Percentiles rank a stretch among this genome's conserved stretches.
phyloP scores from a whole-genome alignment of 768 basidiomycete species.

The Kwoniella heveanensis region DNA sequence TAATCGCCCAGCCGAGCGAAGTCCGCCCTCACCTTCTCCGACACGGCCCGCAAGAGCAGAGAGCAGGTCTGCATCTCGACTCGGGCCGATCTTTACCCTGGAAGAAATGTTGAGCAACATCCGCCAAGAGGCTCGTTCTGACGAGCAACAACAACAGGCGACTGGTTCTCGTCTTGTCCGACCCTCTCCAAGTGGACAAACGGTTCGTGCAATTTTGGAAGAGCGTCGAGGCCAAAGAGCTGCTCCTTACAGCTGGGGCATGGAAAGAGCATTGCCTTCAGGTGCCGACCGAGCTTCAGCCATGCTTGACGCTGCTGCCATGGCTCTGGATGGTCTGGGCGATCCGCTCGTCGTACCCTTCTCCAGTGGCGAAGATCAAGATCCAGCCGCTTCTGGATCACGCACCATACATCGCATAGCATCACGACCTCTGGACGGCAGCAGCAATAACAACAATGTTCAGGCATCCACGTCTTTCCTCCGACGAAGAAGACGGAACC shows the following conservation, averaged over 20 bases:
- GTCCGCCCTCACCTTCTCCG: conserved; percentile 23
- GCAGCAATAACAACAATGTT: neutral
- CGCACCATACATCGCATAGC: neutral
- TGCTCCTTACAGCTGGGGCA: conserved; percentile 9
- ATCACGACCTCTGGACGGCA: conserved; percentile 13
- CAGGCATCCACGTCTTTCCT: conserved; percentile 11
- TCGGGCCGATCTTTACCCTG: conserved; percentile 20
- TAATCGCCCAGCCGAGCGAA: conserved; percentile 2
- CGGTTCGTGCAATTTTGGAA: neutral
- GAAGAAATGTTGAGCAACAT: conserved; percentile 14
- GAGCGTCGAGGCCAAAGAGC: conserved; percentile 7
- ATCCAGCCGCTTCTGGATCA: neutral
- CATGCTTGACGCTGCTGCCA: neutral
- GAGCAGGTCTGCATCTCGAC: neutral
- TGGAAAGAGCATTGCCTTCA: conserved; percentile 23
- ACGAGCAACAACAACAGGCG: neutral
- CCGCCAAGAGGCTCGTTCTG: neutral
- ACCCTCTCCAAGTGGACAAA: neutral
- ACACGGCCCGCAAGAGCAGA: neutral
- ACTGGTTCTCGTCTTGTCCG: neutral
- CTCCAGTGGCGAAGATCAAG: conserved; percentile 2
- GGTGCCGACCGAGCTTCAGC: conserved; percentile 8
- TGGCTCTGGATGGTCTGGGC: neutral
- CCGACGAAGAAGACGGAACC: conserved; percentile 14
- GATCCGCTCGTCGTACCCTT: conserved; percentile 16